These are phyloP conservation scores for Penicillium sp. DNA, from an alignment of 2,329 filamentous ascomycete genomes.

Conservation along the genomic window DNA sequence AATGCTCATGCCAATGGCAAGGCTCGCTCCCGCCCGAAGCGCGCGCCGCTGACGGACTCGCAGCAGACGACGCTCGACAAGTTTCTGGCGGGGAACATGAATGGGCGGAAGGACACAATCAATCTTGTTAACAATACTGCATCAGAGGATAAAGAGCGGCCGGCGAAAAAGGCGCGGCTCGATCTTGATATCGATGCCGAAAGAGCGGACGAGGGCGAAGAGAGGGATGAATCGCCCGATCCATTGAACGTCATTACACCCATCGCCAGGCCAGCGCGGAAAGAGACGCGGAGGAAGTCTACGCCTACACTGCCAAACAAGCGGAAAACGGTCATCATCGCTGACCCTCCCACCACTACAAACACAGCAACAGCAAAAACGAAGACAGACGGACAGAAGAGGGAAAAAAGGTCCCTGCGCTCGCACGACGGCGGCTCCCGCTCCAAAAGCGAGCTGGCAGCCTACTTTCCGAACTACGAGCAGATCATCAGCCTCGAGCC, in stretches of 20 bases:
- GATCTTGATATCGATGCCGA: constrained; percentile 6
- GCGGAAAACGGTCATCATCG: constrained; percentile 8
- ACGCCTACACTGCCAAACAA: neutral
- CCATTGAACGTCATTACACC: constrained; percentile 24
- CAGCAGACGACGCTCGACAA: constrained; percentile 12
- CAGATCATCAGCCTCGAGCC: constrained; percentile 84
- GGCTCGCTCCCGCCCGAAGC: constrained; percentile 2
- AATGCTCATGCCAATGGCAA: neutral
- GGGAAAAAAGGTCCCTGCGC: constrained; percentile 72
- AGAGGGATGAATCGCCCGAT: constrained; percentile 25
- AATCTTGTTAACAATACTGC: neutral
- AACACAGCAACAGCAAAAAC: neutral
- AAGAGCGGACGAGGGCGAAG: neutral
- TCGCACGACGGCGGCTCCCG: constrained; percentile 78
- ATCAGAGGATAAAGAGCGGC: constrained; percentile 1
- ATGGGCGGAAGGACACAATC: constrained; percentile 1
- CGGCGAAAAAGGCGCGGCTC: constrained; percentile 11
- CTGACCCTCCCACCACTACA: neutral
- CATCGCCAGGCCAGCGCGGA: constrained; percentile 10
- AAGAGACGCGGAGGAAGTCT: constrained; percentile 4
- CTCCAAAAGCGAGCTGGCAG: constrained; percentile 85
- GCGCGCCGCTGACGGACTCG: neutral
- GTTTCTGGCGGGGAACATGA: constrained; percentile 3
- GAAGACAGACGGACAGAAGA: no score
- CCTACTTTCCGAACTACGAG: constrained; percentile 92